Evolutionary conservation across 208 protist species (phyloP).

Genomic region (Wallacemonas rigidus): DNA sequence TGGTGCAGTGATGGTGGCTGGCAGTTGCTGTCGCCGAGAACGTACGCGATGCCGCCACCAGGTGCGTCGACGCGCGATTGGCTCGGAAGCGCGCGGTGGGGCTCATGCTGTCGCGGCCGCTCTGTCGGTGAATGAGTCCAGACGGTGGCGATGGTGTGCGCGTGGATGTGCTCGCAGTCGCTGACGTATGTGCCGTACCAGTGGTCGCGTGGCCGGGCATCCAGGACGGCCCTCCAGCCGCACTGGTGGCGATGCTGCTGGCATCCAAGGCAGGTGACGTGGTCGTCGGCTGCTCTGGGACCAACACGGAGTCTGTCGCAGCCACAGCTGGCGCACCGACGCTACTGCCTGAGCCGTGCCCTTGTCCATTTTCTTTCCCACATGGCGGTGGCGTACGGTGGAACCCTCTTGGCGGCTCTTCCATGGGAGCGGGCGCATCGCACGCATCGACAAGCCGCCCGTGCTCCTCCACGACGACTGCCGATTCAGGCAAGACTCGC

Average conservation of each 20-base stretch:
- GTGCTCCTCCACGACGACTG: too few species aligned
- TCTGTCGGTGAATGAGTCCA: background rate
- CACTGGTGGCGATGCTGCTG: background rate
- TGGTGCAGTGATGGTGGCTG: too few species aligned
- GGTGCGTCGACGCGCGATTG: background rate
- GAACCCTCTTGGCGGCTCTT: too few species aligned
- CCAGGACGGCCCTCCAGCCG: background rate
- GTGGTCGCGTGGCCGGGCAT: too few species aligned
- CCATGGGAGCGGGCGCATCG: too few species aligned
- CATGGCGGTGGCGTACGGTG: too few species aligned
- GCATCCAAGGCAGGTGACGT: background rate
- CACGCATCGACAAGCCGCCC: too few species aligned
- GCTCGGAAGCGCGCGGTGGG: slow-evolving; percentile 7
- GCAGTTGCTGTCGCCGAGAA: background rate
- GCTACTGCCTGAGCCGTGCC: background rate
- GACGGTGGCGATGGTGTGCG: background rate
- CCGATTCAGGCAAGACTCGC: too few species aligned
- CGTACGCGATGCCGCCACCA: background rate
- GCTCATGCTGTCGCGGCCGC: background rate
- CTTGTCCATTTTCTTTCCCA: too few species aligned
- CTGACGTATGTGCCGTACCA: too few species aligned
- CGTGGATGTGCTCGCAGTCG: too few species aligned
- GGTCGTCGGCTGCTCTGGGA: background rate
- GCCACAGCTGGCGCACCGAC: background rate
- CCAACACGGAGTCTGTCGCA: background rate